These are phyloP conservation scores for Chrysanthemum makinoi DNA, from an alignment of 129 eudicot genomes.

Conservation along the genomic window DNA sequence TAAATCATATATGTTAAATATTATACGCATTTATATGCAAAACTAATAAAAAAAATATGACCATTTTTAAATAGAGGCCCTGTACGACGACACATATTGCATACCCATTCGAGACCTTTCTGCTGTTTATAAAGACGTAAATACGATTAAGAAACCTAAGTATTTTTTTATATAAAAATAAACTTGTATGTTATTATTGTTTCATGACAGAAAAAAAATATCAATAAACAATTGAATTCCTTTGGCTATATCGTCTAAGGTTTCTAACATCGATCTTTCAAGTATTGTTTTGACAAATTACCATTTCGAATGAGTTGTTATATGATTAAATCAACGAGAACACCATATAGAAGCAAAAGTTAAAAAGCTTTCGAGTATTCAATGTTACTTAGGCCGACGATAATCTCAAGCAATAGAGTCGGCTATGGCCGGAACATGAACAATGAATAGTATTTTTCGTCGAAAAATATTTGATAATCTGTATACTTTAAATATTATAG, in stretches of 20 bases:
- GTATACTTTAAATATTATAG: too few relatives aligned
- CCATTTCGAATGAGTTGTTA: neutral
- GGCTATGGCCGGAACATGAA: neutral
- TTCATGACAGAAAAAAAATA: neutral
- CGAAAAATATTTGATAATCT: too few relatives aligned
- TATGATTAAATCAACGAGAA: neutral
- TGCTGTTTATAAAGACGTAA: too few relatives aligned
- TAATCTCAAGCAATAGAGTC: conserved; percentile 12
- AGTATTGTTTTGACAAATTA: conserved; percentile 8
- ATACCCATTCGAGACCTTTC: too few relatives aligned
- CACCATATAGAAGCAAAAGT: neutral
- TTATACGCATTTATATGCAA: too few relatives aligned
- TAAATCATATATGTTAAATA: too few relatives aligned
- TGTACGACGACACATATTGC: too few relatives aligned
- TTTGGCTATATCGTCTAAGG: neutral
- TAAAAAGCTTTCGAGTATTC: neutral
- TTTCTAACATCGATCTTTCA: neutral
- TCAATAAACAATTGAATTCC: neutral
- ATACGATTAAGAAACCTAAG: too few relatives aligned
- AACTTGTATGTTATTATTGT: too few relatives aligned
- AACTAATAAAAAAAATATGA: too few relatives aligned
- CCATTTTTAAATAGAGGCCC: too few relatives aligned
- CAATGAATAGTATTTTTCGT: neutral
- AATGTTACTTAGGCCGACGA: neutral
- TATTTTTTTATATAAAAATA: too few relatives aligned